These are phyloP conservation scores for Microcera coccophila DNA, from an alignment of 2,329 filamentous ascomycete species.

Conservation along the genomic window DNA sequence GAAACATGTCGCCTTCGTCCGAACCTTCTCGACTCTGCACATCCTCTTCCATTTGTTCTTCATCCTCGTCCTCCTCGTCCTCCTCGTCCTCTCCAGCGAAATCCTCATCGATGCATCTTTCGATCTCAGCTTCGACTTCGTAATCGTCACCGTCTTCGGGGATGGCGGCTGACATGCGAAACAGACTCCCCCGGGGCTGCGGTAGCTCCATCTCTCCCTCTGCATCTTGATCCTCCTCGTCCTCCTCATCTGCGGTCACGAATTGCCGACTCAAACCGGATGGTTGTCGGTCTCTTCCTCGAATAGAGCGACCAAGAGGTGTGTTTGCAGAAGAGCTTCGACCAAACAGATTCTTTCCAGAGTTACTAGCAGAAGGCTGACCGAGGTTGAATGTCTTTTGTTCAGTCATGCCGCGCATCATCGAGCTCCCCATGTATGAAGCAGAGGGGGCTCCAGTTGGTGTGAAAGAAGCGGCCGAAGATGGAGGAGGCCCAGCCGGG, in stretches of 20 bases:
- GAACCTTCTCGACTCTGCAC: slow-evolving; percentile 38
- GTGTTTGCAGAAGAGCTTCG: slow-evolving; percentile 36
- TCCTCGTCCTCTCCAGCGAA: slow-evolving; percentile 37
- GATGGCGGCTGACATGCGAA: slow-evolving; percentile 25
- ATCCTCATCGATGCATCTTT: slow-evolving; percentile 35
- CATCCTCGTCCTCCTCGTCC: slow-evolving; percentile 30
- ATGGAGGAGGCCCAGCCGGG: slow-evolving; percentile 49
- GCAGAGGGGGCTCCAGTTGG: slow-evolving; percentile 54
- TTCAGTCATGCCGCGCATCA: slow-evolving; percentile 42
- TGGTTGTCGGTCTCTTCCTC: slow-evolving; percentile 41
- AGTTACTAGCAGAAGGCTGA: slow-evolving; percentile 24
- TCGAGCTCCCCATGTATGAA: slow-evolving; percentile 53
- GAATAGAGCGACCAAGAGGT: slow-evolving; percentile 48
- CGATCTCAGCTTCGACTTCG: slow-evolving; percentile 35
- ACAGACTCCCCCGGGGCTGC: slow-evolving; percentile 31
- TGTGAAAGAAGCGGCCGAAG: slow-evolving; percentile 53
- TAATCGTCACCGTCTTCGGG: slow-evolving; percentile 22
- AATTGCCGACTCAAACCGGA: slow-evolving; percentile 49
- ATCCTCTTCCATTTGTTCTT: slow-evolving; percentile 40
- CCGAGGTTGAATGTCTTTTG: slow-evolving; percentile 40
- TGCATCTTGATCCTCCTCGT: slow-evolving; percentile 30
- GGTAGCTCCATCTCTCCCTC: slow-evolving; percentile 36
- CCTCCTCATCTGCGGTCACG: slow-evolving; percentile 32
- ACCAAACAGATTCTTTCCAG: slow-evolving; percentile 38
- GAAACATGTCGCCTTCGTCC: slow-evolving; percentile 46